Evolutionary conservation across 495 filamentous ascomycete species (phyloP), one percentile per base, ranked within the genome.

Genomic region (Penicillium pancosmium): DNA sequence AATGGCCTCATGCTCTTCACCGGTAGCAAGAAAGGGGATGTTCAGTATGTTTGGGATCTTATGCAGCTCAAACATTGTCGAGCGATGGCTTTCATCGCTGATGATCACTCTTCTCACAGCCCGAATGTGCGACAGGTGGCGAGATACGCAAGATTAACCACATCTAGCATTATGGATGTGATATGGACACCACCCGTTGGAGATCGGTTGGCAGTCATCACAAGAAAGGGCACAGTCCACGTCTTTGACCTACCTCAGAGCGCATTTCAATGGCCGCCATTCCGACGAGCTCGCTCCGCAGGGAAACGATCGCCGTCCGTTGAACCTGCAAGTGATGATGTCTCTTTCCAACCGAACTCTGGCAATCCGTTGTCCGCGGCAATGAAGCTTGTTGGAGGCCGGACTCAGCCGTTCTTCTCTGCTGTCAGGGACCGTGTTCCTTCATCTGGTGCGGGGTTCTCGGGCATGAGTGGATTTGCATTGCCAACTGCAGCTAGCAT

Each of bases 151-250:
- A 88, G 94, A 18, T 87, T 97, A 84, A 97, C 93, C 4, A 87
- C 91, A 31, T 91, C 94, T 5, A 90, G 88, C 44, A 91, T 97
- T 43, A 82, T 96, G 3, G 93, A 97, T 67, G 88, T 96, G 16
- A 86, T 86, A 8, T 98, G 94, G 94, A 87, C 87, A 1, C 80
- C 84, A 40, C 92, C 93, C 8, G 86, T 85, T 46, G 91, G 89
- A 12, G 91, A 96, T 63, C 82, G 87, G 59, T 70, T 92, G 12
- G 93, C 93, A 12, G 84, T 98, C 67, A 83, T 96, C 47, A 97
- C 93, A 10, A 88, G 93, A 56, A 88, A 90, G 62, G 91, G 93
- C n/a, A 98, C 94, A 2, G 86, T 97, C 5, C 94, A 98, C 72
- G 84, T 96, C 23, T 86, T 94, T 63, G 90, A 96, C 63, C 75